These are phyloP conservation scores for Eragrostis curvula DNA, from an alignment of 176 grass and related monocot species.

Conservation along the genomic window DNA sequence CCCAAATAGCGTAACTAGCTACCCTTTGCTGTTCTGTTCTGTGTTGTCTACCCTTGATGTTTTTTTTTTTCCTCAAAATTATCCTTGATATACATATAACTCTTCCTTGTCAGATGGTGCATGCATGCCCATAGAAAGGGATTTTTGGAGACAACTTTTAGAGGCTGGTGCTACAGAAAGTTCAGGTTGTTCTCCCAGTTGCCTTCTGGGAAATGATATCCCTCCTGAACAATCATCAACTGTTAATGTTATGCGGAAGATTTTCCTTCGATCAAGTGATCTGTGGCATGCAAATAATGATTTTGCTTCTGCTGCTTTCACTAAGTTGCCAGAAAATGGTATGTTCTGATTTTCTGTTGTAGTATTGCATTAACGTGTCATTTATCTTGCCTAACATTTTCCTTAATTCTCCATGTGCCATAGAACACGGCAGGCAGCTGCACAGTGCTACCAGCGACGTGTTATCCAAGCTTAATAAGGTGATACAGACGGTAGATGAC, in stretches of 20 bases:
- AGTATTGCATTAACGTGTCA: constrained; percentile 4
- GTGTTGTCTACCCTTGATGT: neutral
- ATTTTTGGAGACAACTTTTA: constrained; percentile 62
- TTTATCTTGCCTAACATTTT: constrained; percentile 32
- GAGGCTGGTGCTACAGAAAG: constrained; percentile 76
- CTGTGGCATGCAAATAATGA: constrained; percentile 56
- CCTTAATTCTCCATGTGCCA: constrained; percentile 40
- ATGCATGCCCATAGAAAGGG: constrained; percentile 47
- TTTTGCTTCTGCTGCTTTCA: constrained; percentile 31
- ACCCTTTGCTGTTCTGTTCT: constrained; percentile 1
- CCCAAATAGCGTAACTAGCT: neutral
- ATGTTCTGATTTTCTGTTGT: constrained; percentile 28
- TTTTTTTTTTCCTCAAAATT: neutral
- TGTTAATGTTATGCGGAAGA: constrained; percentile 54
- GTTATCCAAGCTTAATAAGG: constrained; percentile 55
- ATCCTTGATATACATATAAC: constrained; percentile 4
- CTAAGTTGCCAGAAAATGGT: constrained; percentile 67
- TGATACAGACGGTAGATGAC: constrained; percentile 54
- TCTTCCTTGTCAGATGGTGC: constrained; percentile 58
- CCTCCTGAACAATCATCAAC: constrained; percentile 33
- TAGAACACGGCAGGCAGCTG: constrained; percentile 54
- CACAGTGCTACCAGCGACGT: constrained; percentile 38
- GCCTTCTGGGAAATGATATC: constrained; percentile 50
- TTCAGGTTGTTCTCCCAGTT: constrained; percentile 47
- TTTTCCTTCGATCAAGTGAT: constrained; percentile 51